These are phyloP conservation scores for Hypoxylon sp. DNA, from an alignment of 2,329 filamentous ascomycete species.

Conservation along the genomic window DNA sequence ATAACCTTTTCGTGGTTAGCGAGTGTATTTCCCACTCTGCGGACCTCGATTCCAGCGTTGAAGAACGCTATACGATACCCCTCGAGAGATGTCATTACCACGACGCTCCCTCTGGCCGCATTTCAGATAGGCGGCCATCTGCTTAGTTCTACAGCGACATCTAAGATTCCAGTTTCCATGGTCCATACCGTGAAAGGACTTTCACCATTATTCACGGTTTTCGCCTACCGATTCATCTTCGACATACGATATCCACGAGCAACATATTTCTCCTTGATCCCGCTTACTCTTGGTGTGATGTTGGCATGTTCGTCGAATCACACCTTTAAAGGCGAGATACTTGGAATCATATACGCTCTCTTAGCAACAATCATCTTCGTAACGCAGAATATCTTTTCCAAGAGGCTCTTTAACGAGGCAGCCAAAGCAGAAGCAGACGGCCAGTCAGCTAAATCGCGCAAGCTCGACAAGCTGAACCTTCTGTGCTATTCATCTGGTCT, in stretches of 20 bases:
- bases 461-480: constrained; percentile 96
- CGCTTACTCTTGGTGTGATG: constrained; percentile 93
- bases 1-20: constrained; percentile 83
- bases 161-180: constrained; percentile 94
- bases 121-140: constrained; percentile 97
- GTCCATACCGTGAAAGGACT: constrained; percentile 99
- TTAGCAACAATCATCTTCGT: constrained; percentile 95
- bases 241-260: constrained; percentile 87
- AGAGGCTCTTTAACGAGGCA: constrained; percentile 96
- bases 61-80: constrained; percentile 87
- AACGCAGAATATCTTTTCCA: constrained; percentile 98
- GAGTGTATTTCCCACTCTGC: constrained; percentile 76
- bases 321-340: constrained; percentile 83
- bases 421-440: constrained; percentile 85
- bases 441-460: constrained; percentile 72
- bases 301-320: constrained; percentile 90
- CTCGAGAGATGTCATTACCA: constrained; percentile 82
- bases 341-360: constrained; percentile 91
- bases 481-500: constrained; percentile 97
- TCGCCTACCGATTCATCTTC: constrained; percentile 91
- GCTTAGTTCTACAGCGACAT: constrained; percentile 91
- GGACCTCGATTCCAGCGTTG: constrained; percentile 80
- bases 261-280: constrained; percentile 91
- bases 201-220: constrained; percentile 93
- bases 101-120: constrained; percentile 88